phyloP scores from a whole-genome alignment of 2,329 filamentous ascomycete species.

The Magnaporthales sp. region DNA sequence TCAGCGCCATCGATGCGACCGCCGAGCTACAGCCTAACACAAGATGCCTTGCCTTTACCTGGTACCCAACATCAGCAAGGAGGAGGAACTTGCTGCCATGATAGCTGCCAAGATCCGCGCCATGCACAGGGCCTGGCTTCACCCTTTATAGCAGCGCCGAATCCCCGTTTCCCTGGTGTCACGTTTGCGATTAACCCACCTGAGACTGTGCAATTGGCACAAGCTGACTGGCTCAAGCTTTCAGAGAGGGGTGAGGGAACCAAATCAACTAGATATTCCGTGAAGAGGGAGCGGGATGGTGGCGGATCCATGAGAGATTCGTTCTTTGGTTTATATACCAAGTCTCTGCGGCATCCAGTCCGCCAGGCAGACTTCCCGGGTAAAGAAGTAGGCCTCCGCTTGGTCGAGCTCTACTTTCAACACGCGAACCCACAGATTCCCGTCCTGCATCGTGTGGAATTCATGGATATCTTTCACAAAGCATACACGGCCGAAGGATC shows the following conservation, averaged over 20 bases:
- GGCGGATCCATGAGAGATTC: constrained; percentile 73
- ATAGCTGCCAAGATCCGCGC: not conserved
- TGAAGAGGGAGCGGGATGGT: not conserved
- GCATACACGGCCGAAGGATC: constrained; percentile 66
- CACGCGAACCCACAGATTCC: constrained; percentile 95
- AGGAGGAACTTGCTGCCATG: not conserved
- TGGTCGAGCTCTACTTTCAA: constrained; percentile 85
- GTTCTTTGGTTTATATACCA: constrained; percentile 93
- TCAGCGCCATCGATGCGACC: not conserved
- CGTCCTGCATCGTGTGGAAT: constrained; percentile 80
- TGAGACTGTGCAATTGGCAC: not conserved
- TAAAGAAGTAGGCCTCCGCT: constrained; percentile 59
- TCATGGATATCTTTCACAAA: constrained; percentile 78
- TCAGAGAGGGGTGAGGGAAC: not conserved
- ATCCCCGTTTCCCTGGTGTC: not conserved
- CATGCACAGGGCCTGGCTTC: not conserved
- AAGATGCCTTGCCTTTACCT: not conserved
- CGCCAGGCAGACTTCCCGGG: constrained; percentile 67
- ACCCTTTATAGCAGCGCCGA: not conserved
- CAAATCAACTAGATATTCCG: not conserved
- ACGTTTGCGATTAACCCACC: not conserved
- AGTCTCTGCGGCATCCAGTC: constrained; percentile 68
- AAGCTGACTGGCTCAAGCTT: not conserved
- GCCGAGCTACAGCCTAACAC: not conserved
- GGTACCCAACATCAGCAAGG: not conserved